Evolutionary conservation across 2,329 filamentous ascomycete species (phyloP).

Genomic region (Byssoonygena ceratinophila): DNA sequence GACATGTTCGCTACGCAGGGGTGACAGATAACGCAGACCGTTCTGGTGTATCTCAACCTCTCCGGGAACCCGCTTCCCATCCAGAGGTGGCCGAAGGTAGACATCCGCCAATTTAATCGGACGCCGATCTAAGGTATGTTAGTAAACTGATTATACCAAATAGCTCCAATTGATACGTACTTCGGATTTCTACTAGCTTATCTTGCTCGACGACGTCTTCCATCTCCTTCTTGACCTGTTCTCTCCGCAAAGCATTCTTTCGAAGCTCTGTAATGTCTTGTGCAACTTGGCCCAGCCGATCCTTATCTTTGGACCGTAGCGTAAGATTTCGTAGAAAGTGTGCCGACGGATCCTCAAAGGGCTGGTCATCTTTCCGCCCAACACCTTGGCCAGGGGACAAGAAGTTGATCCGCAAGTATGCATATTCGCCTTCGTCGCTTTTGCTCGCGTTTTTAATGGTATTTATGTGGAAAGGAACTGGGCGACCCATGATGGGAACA

Average conservation of each 20-base stretch:
- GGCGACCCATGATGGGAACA: slow-evolving; percentile 91
- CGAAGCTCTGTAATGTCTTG: slow-evolving; percentile 93
- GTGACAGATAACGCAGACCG: slow-evolving; percentile 87
- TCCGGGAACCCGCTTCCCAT: slow-evolving; percentile 91
- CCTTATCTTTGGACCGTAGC: slow-evolving; percentile 80
- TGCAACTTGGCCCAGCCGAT: slow-evolving; percentile 80
- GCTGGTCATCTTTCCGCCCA: slow-evolving; percentile 91
- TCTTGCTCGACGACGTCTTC: slow-evolving; percentile 98
- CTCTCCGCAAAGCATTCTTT: slow-evolving; percentile 79
- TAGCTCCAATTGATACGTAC: slow-evolving; percentile 41
- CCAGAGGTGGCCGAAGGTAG: slow-evolving; percentile 87
- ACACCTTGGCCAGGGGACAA: slow-evolving; percentile 95
- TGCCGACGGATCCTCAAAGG: slow-evolving; percentile 89
- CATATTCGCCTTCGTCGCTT: slow-evolving; percentile 88
- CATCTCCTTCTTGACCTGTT: slow-evolving; percentile 99
- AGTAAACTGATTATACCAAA: slow-evolving; percentile 24
- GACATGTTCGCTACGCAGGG: slow-evolving; percentile 69
- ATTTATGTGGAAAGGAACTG: slow-evolving; percentile 93
- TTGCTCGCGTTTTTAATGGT: slow-evolving; percentile 99
- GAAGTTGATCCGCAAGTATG: slow-evolving; percentile 93
- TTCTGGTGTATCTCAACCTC: slow-evolving; percentile 98
- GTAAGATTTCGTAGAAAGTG: slow-evolving; percentile 95
- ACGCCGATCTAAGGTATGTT: slow-evolving; percentile 59
- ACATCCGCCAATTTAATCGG: slow-evolving; percentile 86
- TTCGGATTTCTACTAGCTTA: slow-evolving; percentile 88